phyloP scores from a whole-genome alignment of 2,329 filamentous ascomycete genomes.

The Blastomyces parvus region DNA sequence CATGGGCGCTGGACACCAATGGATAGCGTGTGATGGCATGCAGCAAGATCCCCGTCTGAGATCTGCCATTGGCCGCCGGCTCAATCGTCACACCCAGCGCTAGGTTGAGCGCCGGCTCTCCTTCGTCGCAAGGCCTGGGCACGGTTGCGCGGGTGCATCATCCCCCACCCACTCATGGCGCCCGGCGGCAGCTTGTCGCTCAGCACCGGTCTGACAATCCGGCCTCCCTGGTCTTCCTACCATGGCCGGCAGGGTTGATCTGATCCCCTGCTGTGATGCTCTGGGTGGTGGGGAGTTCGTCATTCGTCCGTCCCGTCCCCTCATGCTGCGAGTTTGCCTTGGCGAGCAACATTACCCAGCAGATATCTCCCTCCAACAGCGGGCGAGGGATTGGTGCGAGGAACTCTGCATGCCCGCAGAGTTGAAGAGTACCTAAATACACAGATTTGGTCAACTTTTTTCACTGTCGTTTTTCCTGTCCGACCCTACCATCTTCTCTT shows the following conservation, averaged over 20 bases:
- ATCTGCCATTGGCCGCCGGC: conserved; percentile 13
- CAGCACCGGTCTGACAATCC: neutral
- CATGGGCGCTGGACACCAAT: neutral
- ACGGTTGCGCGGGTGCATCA: neutral
- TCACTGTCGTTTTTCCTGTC: neutral
- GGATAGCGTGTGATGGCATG: conserved; percentile 14
- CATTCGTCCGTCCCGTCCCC: neutral
- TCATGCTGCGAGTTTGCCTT: neutral
- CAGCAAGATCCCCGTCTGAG: conserved; percentile 12
- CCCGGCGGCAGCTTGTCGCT: conserved; percentile 1
- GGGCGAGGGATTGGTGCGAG: neutral
- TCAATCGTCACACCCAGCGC: conserved; percentile 14
- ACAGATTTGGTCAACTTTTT: neutral
- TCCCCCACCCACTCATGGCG: neutral
- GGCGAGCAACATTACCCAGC: conserved; percentile 2
- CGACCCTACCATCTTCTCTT: neutral
- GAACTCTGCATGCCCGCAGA: neutral
- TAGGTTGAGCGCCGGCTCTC: neutral
- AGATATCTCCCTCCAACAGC: neutral
- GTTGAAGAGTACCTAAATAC: neutral
- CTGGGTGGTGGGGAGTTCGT: neutral
- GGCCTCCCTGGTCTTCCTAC: neutral
- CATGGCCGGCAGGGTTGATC: neutral
- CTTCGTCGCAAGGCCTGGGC: neutral
- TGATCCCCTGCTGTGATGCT: neutral